A percentile compares a stretch with the other conserved stretches of the same genome.
These are phyloP conservation scores for Colletotrichum simmondsii DNA, from an alignment of 2,329 filamentous ascomycete species.

Conservation along the genomic window DNA sequence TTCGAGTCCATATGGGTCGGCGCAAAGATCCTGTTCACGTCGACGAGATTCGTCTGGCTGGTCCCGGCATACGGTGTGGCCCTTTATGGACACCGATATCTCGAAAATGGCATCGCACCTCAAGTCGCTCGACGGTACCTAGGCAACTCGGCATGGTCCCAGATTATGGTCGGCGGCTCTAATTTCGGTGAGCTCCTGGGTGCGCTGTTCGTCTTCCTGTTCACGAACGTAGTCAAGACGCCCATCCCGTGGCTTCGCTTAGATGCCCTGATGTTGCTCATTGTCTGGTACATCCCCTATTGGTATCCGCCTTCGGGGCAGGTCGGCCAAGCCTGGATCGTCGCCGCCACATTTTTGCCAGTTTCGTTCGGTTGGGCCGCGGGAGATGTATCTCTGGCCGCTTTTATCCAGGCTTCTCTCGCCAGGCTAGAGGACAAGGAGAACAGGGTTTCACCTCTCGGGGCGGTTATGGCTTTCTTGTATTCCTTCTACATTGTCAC, in stretches of 20 bases:
- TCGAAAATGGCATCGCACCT: conserved; percentile 60
- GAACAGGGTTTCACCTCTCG: conserved; percentile 58
- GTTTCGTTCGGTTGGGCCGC: conserved; percentile 62
- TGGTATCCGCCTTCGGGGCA: conserved; percentile 53
- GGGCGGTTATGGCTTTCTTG: conserved; percentile 62
- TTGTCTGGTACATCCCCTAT: conserved; percentile 60
- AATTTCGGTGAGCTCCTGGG: conserved; percentile 62
- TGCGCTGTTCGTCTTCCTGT: conserved; percentile 58
- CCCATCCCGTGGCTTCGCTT: conserved; percentile 62
- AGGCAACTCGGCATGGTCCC: conserved; percentile 58
- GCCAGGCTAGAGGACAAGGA: conserved; percentile 54
- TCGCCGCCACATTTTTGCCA: conserved; percentile 50
- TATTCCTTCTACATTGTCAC: conserved; percentile 61
- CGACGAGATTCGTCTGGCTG: conserved; percentile 60
- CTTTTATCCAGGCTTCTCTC: conserved; percentile 62
- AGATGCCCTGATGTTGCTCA: conserved; percentile 56
- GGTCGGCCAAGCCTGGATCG: conserved; percentile 51
- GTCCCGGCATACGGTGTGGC: conserved; percentile 60
- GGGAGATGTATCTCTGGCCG: conserved; percentile 60
- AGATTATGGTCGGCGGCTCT: conserved; percentile 61
- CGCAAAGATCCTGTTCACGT: conserved; percentile 56
- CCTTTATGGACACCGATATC: conserved; percentile 60
- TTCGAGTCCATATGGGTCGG: conserved; percentile 57
- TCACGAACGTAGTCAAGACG: conserved; percentile 58
- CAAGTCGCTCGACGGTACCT: conserved; percentile 58